Percentiles rank a stretch among this genome's conserved stretches.
Evolutionary conservation across 192 early-diverging fungal genomes (phyloP).

Genomic region (Coemansia pectinata): DNA sequence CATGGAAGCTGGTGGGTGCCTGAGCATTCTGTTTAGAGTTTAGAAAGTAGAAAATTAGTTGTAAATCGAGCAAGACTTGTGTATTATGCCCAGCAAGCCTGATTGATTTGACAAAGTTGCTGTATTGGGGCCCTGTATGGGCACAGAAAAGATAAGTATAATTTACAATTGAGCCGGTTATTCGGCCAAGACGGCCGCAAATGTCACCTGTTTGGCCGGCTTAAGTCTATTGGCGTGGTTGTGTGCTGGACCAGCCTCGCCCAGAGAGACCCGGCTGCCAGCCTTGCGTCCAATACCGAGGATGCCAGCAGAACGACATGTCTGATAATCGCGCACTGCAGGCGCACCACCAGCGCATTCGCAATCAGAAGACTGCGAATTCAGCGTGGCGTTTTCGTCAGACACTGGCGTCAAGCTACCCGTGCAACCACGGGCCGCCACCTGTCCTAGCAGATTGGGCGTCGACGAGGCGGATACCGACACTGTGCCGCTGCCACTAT

Average conservation of each 20-base stretch:
- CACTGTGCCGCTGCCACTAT: slow-evolving; percentile 8
- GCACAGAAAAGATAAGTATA: not conserved
- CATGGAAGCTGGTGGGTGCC: slow-evolving; percentile 39
- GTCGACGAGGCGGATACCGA: slow-evolving; percentile 18
- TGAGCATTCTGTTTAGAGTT: slow-evolving; percentile 25
- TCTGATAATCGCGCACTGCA: not conserved
- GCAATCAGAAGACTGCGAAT: slow-evolving; percentile 30
- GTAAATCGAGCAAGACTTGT: not conserved
- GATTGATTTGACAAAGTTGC: not conserved
- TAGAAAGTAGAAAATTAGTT: not conserved
- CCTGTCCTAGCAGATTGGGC: slow-evolving; percentile 11
- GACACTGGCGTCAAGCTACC: slow-evolving; percentile 44
- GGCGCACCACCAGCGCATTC: slow-evolving; percentile 15
- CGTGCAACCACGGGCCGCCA: slow-evolving; percentile 7
- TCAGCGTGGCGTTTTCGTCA: slow-evolving; percentile 27
- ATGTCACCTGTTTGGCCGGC: slow-evolving; percentile 47
- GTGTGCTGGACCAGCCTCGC: not conserved
- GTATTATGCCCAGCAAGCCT: not conserved
- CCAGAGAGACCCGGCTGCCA: not conserved
- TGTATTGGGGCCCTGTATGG: not conserved
- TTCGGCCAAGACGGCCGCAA: slow-evolving; percentile 20
- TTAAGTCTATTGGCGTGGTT: not conserved
- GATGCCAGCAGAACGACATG: slow-evolving; percentile 5
- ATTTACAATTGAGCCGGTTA: not conserved
- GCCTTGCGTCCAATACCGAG: slow-evolving; percentile 13